Percentiles rank a stretch among this genome's conserved stretches.
Conservation (phyloP, 805 yeast genomes). For the Wickerhamiella kazuoi region DNA sequence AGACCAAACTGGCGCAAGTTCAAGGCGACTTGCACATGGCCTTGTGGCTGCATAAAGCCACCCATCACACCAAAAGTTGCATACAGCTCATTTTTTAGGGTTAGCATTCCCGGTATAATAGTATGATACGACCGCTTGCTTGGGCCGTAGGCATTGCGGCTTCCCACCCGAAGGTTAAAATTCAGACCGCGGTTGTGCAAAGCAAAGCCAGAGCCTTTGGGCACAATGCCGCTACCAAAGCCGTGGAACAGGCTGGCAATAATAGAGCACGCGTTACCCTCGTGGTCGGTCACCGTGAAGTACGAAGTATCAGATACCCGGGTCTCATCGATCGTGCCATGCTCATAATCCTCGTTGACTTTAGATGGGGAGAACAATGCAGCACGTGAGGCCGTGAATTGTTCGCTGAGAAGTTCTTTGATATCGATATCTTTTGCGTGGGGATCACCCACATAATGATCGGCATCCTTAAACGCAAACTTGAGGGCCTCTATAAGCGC, state of each 20-base stretch:
- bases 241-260: constrained; percentile 55
- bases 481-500: constrained; percentile 53
- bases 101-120: constrained; percentile 66
- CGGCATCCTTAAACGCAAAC: constrained; percentile 56
- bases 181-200: constrained; percentile 65
- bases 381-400: constrained; percentile 35
- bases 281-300: constrained; percentile 42
- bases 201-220: constrained; percentile 41
- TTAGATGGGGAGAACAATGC: constrained; percentile 26
- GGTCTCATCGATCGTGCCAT: constrained; percentile 35
- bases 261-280: constrained; percentile 69
- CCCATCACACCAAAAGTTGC: constrained; percentile 77
- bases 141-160: constrained; percentile 46
- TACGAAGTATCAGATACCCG: constrained; percentile 55
- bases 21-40: constrained; percentile 60
- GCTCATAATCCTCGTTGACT: constrained; percentile 27
- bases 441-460: constrained; percentile 53
- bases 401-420: constrained; percentile 28
- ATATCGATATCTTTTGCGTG: constrained; percentile 22
- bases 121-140: constrained; percentile 67
- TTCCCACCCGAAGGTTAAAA: constrained; percentile 41
- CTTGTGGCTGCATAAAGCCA: constrained; percentile 74
- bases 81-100: constrained; percentile 34
- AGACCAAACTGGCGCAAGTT: constrained; percentile 45
- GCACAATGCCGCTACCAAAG: constrained; percentile 57